phyloP scores from a whole-genome alignment of 257 asterid species.

The Thymus mandschuricus region DNA sequence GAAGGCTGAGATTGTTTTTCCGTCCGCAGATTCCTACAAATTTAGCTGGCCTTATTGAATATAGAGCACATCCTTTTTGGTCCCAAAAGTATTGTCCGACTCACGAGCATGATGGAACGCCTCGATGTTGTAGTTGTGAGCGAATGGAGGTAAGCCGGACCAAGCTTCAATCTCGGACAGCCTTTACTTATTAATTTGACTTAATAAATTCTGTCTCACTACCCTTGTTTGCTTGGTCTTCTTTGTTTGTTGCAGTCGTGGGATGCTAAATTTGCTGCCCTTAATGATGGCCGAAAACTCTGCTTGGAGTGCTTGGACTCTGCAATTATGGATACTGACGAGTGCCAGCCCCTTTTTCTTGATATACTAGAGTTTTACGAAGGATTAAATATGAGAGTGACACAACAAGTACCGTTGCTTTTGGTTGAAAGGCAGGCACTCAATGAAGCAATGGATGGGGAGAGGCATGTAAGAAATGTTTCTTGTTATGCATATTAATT shows the following conservation, averaged over 20 bases:
- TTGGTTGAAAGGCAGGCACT: constrained; percentile 95
- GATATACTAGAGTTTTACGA: constrained; percentile 87
- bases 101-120: constrained; percentile 96
- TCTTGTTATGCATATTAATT: background rate
- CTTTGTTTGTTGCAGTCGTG: constrained; percentile 53
- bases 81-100: constrained; percentile 96
- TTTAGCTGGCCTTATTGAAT: constrained; percentile 90
- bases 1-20: constrained; percentile 26
- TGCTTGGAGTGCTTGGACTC: constrained; percentile 96
- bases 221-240: constrained; percentile 15
- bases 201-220: constrained; percentile 5
- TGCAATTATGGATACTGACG: constrained; percentile 82
- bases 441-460: constrained; percentile 98
- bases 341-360: constrained; percentile 87
- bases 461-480: constrained; percentile 64
- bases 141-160: constrained; percentile 77
- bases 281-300: constrained; percentile 91
- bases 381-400: constrained; percentile 81
- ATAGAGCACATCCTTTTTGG: constrained; percentile 98
- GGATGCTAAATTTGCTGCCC: constrained; percentile 75
- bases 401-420: constrained; percentile 87
- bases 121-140: constrained; percentile 99
- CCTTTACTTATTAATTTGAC: background rate
- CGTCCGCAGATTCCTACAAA: constrained; percentile 83
- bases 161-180: constrained; percentile 10